phyloP scores from a whole-genome alignment of 306 rosid species.

The Corylus avellana region DNA sequence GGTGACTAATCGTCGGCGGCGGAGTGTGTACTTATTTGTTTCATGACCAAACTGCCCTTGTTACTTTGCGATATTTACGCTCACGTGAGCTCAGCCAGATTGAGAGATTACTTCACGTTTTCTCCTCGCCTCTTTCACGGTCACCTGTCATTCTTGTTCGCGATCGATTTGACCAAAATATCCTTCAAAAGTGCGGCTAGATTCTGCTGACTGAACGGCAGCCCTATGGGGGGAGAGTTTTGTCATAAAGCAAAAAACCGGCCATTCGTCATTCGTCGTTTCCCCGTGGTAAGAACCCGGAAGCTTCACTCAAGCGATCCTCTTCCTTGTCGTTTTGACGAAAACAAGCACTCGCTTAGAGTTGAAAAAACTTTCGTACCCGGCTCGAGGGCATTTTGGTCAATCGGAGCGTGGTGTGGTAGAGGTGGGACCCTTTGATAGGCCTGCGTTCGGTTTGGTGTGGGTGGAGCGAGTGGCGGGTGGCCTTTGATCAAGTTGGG shows the following conservation, averaged over 20 bases:
- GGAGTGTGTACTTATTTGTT: background rate
- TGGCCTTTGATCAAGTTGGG: background rate
- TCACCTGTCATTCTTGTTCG: slow-evolving; percentile 26
- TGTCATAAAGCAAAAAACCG: slow-evolving; percentile 1
- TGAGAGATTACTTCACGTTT: slow-evolving; percentile 36
- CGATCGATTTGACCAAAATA: slow-evolving; percentile 33
- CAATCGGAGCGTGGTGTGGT: slow-evolving; percentile 4
- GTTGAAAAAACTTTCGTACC: background rate
- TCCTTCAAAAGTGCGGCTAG: slow-evolving; percentile 23
- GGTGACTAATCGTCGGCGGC: slow-evolving; percentile 6
- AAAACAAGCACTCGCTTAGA: slow-evolving; percentile 7
- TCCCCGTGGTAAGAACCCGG: background rate
- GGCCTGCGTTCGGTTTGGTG: background rate
- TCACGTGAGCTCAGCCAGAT: slow-evolving; percentile 37
- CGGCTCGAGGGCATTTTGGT: slow-evolving; percentile 32
- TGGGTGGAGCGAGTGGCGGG: background rate
- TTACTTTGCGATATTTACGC: slow-evolving; percentile 8
- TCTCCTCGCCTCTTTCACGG: slow-evolving; percentile 40
- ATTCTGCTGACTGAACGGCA: background rate
- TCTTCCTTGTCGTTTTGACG: background rate
- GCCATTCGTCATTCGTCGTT: background rate
- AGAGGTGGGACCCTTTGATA: background rate
- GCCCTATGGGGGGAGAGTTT: slow-evolving; percentile 7
- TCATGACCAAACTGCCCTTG: slow-evolving; percentile 41
- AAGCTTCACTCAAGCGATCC: slow-evolving; percentile 9